Percentiles rank a stretch among this genome's conserved stretches.
Evolutionary conservation across 768 basidiomycete species (phyloP).

Genomic region (Psilocybe cubensis): DNA sequence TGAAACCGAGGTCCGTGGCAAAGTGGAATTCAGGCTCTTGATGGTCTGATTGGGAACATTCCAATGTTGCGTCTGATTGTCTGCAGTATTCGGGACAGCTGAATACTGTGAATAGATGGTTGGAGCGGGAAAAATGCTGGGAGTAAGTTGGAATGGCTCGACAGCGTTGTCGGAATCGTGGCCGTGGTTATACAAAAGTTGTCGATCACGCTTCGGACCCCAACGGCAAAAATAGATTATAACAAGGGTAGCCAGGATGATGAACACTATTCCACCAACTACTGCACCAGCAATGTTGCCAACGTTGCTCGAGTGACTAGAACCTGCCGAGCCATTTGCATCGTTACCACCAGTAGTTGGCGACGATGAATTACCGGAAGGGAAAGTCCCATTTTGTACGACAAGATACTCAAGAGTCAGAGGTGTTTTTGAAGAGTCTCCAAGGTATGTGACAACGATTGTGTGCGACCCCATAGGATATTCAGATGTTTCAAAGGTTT

Average conservation of each 20-base stretch:
- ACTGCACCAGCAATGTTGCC: no score
- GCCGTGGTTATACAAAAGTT: no score
- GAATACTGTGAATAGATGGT: no score
- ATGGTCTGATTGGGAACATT: no score
- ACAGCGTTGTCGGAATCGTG: background rate
- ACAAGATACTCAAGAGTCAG: conserved; percentile 28
- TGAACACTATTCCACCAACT: no score
- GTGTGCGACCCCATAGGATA: conserved; percentile 23
- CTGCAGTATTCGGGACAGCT: no score
- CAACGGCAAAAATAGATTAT: background rate
- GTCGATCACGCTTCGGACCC: background rate
- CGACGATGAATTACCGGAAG: background rate
- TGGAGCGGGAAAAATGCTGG: background rate
- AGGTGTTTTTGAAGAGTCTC: conserved; percentile 24
- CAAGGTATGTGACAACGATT: conserved; percentile 25
- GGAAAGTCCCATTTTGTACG: conserved; percentile 22
- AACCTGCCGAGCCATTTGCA: no score
- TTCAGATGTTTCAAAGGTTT: conserved; percentile 26
- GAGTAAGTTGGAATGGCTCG: background rate
- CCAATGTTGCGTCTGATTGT: no score
- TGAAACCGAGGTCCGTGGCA: no score
- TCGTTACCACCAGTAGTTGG: background rate
- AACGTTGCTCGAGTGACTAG: no score
- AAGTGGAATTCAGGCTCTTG: no score
- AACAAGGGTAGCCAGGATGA: no score